phyloP scores from a whole-genome alignment of 352 stramenopile genomes.

The Phytophthora hibernalis region DNA sequence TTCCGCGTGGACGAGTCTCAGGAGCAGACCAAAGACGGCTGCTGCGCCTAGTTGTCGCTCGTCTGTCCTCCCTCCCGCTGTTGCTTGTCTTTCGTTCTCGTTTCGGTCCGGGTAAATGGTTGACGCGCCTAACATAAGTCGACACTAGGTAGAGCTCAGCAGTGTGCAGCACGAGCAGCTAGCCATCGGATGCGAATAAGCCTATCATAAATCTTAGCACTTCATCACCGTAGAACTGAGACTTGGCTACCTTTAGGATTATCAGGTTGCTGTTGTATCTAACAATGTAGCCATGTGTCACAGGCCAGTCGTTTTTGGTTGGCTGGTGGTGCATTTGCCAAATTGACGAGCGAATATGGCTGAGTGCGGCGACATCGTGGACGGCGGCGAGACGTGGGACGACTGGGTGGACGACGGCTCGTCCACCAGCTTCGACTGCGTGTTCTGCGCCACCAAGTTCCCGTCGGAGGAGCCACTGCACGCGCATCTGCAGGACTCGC shows the following conservation, averaged over 20 bases:
- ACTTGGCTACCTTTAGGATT: neutral
- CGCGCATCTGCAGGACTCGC: conserved; percentile 55
- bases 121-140: conserved; percentile 4
- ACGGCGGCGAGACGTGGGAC: conserved; percentile 76
- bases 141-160: conserved; percentile 3
- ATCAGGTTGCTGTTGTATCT: neutral
- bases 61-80: neutral
- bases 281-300: conserved; percentile 36
- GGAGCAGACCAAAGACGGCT: conserved; percentile 81
- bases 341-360: conserved; percentile 15
- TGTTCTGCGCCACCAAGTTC: conserved; percentile 73
- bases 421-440: conserved; percentile 59
- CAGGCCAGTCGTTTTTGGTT: conserved; percentile 22
- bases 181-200: conserved; percentile 28
- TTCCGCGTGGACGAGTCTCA: conserved; percentile 87
- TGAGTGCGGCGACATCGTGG: conserved; percentile 27
- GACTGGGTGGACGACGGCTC: conserved; percentile 84
- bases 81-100: conserved; percentile 15
- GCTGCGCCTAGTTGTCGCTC: conserved; percentile 57
- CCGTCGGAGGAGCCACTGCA: conserved; percentile 59
- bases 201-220: conserved; percentile 27
- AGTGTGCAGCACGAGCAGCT: conserved; percentile 10
- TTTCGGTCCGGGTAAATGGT: conserved; percentile 11
- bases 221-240: neutral
- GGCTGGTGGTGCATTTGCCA: conserved; percentile 20